Base-by-base conservation (phyloP, 176 grass and related monocot species). In the Avena eriantha region DNA sequence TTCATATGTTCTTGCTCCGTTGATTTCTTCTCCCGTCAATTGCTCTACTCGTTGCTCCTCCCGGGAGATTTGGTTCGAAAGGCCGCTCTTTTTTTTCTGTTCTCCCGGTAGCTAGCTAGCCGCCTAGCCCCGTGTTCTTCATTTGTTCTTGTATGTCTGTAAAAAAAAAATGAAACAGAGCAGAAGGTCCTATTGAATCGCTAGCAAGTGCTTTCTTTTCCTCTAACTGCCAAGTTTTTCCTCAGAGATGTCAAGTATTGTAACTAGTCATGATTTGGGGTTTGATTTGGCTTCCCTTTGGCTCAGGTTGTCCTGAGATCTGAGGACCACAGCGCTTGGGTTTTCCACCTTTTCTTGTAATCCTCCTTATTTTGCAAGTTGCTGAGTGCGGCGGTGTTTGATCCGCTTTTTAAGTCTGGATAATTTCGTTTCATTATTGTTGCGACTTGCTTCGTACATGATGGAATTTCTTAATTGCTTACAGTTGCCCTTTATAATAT, bases 101-200 rank as follows among this genome's bases (percentile, higher is more conserved):
- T 73, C 22, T 82, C 33, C 29, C 21, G 64, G 48, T 47, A 82
- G 80, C 80, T 76, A 76, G 73, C 48, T 49, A 72, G 18, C 19
- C 67, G 13, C 48, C 48, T 49, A 72, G 18, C 19, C 67, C 23
- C 49, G 41, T 46, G 39, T 71, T 71, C 68, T 43, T 71, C 36
- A 71, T 21, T 8, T 80, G 36, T 80, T 80, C 58, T 65, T 80
- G 58, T 64, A 7, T 80, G 58, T 80, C 34, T 59, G 36, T 24
- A 14, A 8, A 48, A 11, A 23, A 24, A 0, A 73, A 12, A 16
- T 1, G 24, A 76, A 76, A 0, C 14, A 3, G 35, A 10, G 43
- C 9, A 53, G 18, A 18, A 19, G 24, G 26, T 9, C 16, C 18
- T 13, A 10, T 31, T 53, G 26, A 7, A 78, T n/a, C 6, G 21